A percentile compares a stretch with the other conserved stretches of the same genome.
Conservation (phyloP, 2,329 filamentous ascomycete genomes). For the Phialophora verrucosa region DNA sequence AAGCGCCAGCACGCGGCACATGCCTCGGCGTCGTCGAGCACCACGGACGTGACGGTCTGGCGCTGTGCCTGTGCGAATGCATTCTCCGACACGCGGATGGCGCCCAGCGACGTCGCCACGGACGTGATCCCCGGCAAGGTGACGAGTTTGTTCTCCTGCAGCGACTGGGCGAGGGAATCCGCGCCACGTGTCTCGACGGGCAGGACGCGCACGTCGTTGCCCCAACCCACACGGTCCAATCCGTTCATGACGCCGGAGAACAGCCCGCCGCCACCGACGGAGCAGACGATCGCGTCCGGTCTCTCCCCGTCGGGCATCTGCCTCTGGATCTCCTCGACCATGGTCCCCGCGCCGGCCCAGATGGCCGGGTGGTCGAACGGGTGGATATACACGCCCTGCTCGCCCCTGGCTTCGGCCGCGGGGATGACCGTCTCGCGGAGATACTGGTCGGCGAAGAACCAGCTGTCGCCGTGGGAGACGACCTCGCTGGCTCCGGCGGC, state of each 20-base stretch:
- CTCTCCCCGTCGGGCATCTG: conserved; percentile 50
- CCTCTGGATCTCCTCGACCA: conserved; percentile 51
- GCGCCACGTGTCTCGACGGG: conserved; percentile 79
- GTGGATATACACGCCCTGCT: conserved; percentile 56
- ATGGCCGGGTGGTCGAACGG: conserved; percentile 54
- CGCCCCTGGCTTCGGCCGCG: conserved; percentile 41
- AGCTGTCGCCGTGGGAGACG: conserved; percentile 69
- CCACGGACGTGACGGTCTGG: conserved; percentile 62
- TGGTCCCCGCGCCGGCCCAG: conserved; percentile 54
- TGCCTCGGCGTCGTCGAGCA: conserved; percentile 77
- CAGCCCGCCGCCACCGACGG: conserved; percentile 79
- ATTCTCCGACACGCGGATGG: conserved; percentile 69
- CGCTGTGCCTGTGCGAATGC: conserved; percentile 69
- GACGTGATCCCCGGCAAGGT: conserved; percentile 75
- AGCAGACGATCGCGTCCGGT: conserved; percentile 75
- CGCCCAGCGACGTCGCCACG: conserved; percentile 75
- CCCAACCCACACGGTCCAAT: conserved; percentile 51
- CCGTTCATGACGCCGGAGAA: conserved; percentile 77
- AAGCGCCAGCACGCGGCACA: conserved; percentile 77
- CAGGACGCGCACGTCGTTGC: conserved; percentile 58
- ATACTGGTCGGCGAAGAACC: conserved; percentile 72
- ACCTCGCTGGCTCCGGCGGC: conserved; percentile 70
- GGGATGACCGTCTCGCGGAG: conserved; percentile 60
- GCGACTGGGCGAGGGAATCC: conserved; percentile 68
- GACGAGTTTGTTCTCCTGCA: conserved; percentile 62